Evolutionary conservation across 345 rosid species (phyloP).

Genomic region (Alliaria petiolata): DNA sequence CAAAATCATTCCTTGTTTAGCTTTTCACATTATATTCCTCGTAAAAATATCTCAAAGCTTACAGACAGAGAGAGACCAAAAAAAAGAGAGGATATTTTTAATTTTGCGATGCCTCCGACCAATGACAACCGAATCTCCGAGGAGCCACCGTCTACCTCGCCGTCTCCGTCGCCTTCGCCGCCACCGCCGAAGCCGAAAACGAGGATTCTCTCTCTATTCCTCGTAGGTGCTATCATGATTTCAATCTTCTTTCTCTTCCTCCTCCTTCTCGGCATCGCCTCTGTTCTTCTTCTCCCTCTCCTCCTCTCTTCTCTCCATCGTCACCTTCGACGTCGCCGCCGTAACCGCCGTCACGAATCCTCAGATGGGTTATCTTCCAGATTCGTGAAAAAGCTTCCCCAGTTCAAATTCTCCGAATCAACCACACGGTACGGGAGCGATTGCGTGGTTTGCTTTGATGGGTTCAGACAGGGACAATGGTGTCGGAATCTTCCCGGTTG

Average conservation of each 20-base stretch:
- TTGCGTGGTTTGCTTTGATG: conserved; percentile 80
- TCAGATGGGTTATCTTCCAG: conserved; percentile 41
- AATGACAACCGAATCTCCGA: conserved; percentile 10
- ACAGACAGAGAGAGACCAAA: not conserved
- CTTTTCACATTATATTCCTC: not conserved
- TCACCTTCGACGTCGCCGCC: conserved; percentile 29
- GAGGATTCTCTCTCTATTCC: conserved; percentile 36
- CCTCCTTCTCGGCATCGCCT: conserved; percentile 51
- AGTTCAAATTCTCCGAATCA: conserved; percentile 41
- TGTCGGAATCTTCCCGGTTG: conserved; percentile 65
- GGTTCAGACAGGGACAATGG: conserved; percentile 69
- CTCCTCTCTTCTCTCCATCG: conserved; percentile 46
- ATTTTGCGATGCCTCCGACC: conserved; percentile 17
- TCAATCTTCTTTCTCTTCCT: conserved; percentile 47
- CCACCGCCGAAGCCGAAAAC: conserved; percentile 19
- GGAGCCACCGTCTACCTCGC: conserved; percentile 14
- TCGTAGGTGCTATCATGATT: conserved; percentile 65
- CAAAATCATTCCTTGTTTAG: conserved; percentile 8
- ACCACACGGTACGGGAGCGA: conserved; percentile 24
- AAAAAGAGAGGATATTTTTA: not conserved
- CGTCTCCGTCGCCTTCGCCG: not conserved
- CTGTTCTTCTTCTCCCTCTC: conserved; percentile 52
- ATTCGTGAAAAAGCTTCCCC: conserved; percentile 55
- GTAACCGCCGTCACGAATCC: conserved; percentile 9
- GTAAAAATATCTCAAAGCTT: not conserved